A percentile compares a stretch with the other conserved stretches of the same genome.
Evolutionary conservation across 192 early-diverging fungal species (phyloP).

Genomic region (Rhizoclosmatium globosum): DNA sequence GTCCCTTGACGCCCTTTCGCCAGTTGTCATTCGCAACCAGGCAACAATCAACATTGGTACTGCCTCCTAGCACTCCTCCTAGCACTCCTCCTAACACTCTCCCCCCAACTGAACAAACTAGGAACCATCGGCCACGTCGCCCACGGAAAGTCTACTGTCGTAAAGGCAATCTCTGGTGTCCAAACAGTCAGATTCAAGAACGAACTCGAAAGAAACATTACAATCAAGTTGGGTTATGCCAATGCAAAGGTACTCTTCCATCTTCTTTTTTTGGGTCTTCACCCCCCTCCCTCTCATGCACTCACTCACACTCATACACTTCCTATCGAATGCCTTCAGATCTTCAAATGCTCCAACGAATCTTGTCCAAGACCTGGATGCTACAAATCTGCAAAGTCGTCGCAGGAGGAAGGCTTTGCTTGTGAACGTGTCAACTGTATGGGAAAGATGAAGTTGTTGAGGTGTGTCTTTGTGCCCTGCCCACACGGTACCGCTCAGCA

Average conservation of each 20-base stretch:
- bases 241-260: constrained; percentile 84
- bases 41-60: constrained; percentile 99
- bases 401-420: constrained; percentile 84
- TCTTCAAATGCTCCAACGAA: constrained; percentile 96
- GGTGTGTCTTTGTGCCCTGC: constrained; percentile 45
- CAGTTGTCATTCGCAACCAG: constrained; percentile 96
- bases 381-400: constrained; percentile 87
- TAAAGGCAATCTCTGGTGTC: constrained; percentile 98
- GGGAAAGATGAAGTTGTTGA: constrained; percentile 85
- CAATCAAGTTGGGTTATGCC: constrained; percentile 99
- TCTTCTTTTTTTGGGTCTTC: neutral
- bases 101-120: constrained; percentile 34
- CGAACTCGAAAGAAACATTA: constrained; percentile 98
- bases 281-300: too few relatives aligned
- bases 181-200: constrained; percentile 98
- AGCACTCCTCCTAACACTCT: neutral
- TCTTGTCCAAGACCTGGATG: constrained; percentile 96
- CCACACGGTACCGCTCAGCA: neutral
- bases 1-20: constrained; percentile 78
- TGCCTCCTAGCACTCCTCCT: neutral
- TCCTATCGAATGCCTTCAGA: constrained; percentile 52
- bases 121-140: constrained; percentile 99
- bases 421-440: constrained; percentile 88
- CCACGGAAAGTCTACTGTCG: constrained; percentile 99
- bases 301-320: too few relatives aligned